Conservation (phyloP, 2,329 filamentous ascomycete species). For the Emericellopsis cladophorae region DNA sequence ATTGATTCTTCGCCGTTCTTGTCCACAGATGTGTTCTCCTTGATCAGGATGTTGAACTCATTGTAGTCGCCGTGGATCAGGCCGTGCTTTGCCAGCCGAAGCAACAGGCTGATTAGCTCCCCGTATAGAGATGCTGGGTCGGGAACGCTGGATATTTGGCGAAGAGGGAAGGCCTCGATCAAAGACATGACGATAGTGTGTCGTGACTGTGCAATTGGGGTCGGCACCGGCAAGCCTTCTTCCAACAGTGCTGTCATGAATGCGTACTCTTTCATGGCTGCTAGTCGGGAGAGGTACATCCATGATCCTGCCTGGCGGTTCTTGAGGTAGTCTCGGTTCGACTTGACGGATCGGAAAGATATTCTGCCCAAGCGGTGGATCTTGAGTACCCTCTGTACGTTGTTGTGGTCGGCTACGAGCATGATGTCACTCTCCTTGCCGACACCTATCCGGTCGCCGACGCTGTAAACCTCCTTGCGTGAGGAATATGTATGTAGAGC, state of each 20-base stretch:
- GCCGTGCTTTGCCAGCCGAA: slow-evolving; percentile 72
- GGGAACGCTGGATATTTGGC: slow-evolving; percentile 75
- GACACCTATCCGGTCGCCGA: slow-evolving; percentile 88
- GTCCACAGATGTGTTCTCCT: slow-evolving; percentile 45
- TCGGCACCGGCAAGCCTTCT: slow-evolving; percentile 81
- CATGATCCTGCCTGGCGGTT: slow-evolving; percentile 71
- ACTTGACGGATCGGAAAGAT: slow-evolving; percentile 91
- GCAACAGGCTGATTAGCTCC: slow-evolving; percentile 79
- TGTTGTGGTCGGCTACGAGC: slow-evolving; percentile 72
- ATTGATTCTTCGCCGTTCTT: slow-evolving; percentile 30
- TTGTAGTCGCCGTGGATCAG: slow-evolving; percentile 98
- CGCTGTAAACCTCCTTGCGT: slow-evolving; percentile 71
- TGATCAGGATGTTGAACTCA: slow-evolving; percentile 95
- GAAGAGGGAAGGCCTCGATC: slow-evolving; percentile 81
- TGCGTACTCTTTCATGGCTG: slow-evolving; percentile 85
- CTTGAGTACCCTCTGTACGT: slow-evolving; percentile 74
- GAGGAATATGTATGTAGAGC: slow-evolving; percentile 82
- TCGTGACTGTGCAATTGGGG: slow-evolving; percentile 76
- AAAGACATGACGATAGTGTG: slow-evolving; percentile 96
- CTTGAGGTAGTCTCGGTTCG: slow-evolving; percentile 88
- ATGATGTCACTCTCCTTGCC: slow-evolving; percentile 98
- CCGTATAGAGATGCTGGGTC: slow-evolving; percentile 78
- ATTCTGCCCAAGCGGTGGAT: slow-evolving; percentile 93
- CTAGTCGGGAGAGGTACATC: slow-evolving; percentile 95
- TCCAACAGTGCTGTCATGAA: slow-evolving; percentile 82